Conservation (phyloP, 306 rosid species). For the Inga leiocalycina region DNA sequence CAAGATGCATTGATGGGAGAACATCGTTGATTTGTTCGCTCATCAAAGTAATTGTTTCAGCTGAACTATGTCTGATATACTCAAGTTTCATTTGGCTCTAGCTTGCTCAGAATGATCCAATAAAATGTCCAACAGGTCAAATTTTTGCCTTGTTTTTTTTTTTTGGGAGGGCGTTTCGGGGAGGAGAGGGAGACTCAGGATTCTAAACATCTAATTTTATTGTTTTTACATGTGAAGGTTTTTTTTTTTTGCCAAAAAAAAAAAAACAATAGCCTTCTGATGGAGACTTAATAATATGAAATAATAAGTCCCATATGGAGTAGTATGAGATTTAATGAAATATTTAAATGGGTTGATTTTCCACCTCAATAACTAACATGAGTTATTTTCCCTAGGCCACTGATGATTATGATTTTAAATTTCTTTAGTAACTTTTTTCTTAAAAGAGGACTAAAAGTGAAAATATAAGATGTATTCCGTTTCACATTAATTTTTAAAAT, state of each 20-base stretch:
- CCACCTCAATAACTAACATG: too few species aligned
- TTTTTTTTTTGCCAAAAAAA: too few species aligned
- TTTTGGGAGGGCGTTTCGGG: neutral
- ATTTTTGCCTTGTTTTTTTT: neutral
- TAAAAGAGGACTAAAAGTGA: neutral
- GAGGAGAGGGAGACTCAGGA: neutral
- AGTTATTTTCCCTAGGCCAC: neutral
- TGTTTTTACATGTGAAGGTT: neutral
- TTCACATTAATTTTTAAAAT: neutral
- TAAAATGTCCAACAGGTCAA: neutral
- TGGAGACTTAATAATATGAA: neutral
- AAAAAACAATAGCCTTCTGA: neutral
- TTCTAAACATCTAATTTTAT: neutral
- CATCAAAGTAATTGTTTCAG: neutral
- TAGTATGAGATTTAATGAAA: neutral
- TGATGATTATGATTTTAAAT: neutral
- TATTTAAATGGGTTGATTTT: too few species aligned
- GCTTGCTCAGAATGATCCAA: neutral
- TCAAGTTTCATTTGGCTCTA: neutral
- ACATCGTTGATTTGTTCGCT: neutral
- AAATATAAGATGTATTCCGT: neutral
- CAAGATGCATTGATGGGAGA: constrained; percentile 14
- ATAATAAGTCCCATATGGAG: neutral
- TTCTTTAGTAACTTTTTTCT: neutral
- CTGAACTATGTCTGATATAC: constrained; percentile 5